A percentile compares a stretch with the other conserved stretches of the same genome.
phyloP scores from a whole-genome alignment of 306 rosid species.

The Cucurbita argyrosperma region DNA sequence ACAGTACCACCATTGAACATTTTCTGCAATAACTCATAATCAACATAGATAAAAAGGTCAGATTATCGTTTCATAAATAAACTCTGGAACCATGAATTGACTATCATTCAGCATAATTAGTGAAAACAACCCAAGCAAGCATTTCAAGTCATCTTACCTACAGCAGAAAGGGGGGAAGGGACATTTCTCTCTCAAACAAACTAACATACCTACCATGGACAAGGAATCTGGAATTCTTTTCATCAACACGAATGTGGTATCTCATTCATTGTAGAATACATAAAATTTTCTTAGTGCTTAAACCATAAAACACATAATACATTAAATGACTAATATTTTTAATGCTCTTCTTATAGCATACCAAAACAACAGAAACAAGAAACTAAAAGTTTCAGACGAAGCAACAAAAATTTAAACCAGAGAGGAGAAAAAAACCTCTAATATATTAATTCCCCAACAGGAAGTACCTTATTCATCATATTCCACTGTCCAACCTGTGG shows the following conservation, averaged over 20 bases:
- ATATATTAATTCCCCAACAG: not conserved
- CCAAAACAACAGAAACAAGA: not conserved
- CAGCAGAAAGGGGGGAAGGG: not conserved
- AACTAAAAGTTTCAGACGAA: not conserved
- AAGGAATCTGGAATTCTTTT: not conserved
- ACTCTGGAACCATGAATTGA: not conserved
- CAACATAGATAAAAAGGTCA: not conserved
- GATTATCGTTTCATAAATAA: not conserved
- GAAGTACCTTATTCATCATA: constrained; percentile 84
- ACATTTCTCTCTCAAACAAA: not conserved
- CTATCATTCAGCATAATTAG: not conserved
- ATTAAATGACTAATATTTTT: not conserved
- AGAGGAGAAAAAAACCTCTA: not conserved
- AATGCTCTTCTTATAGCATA: not conserved
- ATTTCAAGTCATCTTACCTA: not conserved
- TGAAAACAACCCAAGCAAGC: not conserved
- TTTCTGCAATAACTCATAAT: constrained; percentile 45
- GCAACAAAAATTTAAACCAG: not conserved
- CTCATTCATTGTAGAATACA: not conserved
- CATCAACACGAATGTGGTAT: not conserved
- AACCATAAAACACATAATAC: not conserved
- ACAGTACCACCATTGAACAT: constrained; percentile 96
- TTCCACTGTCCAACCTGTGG: constrained; percentile 99
- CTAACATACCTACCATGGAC: not conserved
- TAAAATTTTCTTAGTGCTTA: not conserved